These are phyloP conservation scores for Diaporthe citri DNA, from an alignment of 2,329 filamentous ascomycete species.

Conservation along the genomic window DNA sequence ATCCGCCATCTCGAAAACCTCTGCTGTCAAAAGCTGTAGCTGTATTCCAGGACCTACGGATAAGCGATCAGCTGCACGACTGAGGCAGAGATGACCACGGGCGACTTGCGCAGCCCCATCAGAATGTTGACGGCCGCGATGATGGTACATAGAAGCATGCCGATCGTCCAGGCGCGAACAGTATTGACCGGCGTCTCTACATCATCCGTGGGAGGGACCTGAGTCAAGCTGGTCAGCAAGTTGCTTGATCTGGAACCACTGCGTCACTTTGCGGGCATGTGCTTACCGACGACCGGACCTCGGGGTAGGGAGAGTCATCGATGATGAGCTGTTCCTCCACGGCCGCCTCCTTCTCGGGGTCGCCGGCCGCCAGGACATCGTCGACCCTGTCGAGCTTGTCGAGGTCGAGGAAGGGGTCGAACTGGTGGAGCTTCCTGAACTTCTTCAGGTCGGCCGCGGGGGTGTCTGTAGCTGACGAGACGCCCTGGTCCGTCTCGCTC, in stretches of 20 bases:
- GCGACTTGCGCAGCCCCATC: slow-evolving; percentile 22
- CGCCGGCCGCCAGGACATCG: slow-evolving; percentile 18
- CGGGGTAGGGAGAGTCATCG: slow-evolving; percentile 35
- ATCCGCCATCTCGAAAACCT: fast-evolving
- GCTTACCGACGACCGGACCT: slow-evolving; percentile 48
- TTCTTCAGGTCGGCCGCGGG: slow-evolving; percentile 21
- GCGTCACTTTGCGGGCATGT: not conserved
- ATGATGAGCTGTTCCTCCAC: slow-evolving; percentile 24
- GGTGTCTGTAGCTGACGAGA: not conserved
- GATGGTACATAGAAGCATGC: slow-evolving; percentile 22
- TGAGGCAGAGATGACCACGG: slow-evolving; percentile 12
- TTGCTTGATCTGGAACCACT: not conserved
- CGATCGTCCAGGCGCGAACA: slow-evolving; percentile 21
- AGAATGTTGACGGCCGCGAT: slow-evolving; percentile 22
- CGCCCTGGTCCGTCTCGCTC: not conserved
- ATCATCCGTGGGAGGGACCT: slow-evolving; percentile 28
- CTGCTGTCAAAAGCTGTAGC: not conserved
- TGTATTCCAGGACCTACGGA: not conserved
- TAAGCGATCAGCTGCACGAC: slow-evolving; percentile 27
- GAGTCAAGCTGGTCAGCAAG: not conserved
- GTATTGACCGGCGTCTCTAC: slow-evolving; percentile 23
- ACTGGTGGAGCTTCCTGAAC: slow-evolving; percentile 25
- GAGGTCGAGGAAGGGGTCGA: slow-evolving; percentile 27
- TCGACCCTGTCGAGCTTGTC: slow-evolving; percentile 30
- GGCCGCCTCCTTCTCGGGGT: slow-evolving; percentile 15